phyloP scores from a whole-genome alignment of 2,329 filamentous ascomycete species.

The Aschersonia sp. region DNA sequence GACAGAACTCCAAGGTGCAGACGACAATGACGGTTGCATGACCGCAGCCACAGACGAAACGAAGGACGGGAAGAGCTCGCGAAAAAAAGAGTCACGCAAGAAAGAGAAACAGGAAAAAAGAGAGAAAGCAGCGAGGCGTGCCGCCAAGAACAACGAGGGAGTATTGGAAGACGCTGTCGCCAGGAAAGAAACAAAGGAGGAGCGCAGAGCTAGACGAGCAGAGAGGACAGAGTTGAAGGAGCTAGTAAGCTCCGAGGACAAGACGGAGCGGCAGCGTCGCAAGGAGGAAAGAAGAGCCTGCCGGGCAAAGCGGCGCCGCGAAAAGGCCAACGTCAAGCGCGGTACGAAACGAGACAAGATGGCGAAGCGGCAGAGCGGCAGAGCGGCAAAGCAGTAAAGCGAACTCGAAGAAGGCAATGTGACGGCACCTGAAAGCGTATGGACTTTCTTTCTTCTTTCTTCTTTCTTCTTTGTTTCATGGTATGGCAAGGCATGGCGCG shows the following conservation, averaged over 20 bases:
- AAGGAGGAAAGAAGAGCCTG: slow-evolving; percentile 29
- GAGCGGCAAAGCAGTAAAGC: not conserved
- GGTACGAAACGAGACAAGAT: not conserved
- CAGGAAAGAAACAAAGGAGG: slow-evolving; percentile 23
- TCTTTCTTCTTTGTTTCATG: too few relatives aligned
- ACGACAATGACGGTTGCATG: too few relatives aligned
- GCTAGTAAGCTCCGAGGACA: slow-evolving; percentile 10
- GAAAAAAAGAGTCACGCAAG: not conserved
- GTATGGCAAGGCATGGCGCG: too few relatives aligned
- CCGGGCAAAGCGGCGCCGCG: slow-evolving; percentile 22
- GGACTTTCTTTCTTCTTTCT: too few relatives aligned
- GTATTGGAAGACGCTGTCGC: slow-evolving; percentile 3
- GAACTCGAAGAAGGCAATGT: not conserved
- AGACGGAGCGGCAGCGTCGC: slow-evolving; percentile 7
- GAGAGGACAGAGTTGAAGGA: slow-evolving; percentile 15
- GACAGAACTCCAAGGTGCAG: not conserved
- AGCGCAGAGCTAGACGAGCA: slow-evolving; percentile 21
- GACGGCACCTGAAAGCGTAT: too few relatives aligned
- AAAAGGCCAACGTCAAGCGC: slow-evolving; percentile 8
- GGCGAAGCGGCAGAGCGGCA: not conserved
- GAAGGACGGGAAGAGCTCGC: slow-evolving; percentile 4
- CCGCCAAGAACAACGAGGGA: slow-evolving; percentile 1
- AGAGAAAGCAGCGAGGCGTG: not conserved
- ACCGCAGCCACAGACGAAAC: too few relatives aligned
- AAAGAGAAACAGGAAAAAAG: not conserved